Evolutionary conservation across 495 filamentous ascomycete genomes (phyloP), one percentile per base, ranked within the genome.

Genomic region (Hypomontagnella submonticulosa): DNA sequence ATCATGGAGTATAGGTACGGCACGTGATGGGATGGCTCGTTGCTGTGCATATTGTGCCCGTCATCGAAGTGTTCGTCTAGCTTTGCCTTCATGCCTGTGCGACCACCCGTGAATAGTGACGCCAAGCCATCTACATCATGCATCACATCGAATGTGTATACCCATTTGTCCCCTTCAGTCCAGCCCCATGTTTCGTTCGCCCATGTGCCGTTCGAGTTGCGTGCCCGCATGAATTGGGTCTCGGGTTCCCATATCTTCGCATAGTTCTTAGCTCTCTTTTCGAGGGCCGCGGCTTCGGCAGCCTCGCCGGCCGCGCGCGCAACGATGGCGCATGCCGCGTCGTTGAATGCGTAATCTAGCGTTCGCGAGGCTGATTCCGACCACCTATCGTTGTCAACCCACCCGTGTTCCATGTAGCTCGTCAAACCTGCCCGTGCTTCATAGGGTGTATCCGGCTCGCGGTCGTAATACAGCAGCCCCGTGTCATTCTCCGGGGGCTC

Each of bases 1-100:
- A 74, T 66, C 18, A 67, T 18, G 2, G 73, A 71, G 61, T 73
- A 74, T 46, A 76, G 53, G 43, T 76, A 76, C 3, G 71, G 67
- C 13, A 74, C 67, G 33, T 76, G 73, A 36, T 74, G 67, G 1
- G 71, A 72, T 1, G 72, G 72, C 57, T 74, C 70, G 48, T 74
- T 76, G 41, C 67, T 71, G n/a, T 76, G 73, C 71, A 74, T 65
- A 52, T 76, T 74, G 27, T 76, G 73, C 1, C 72, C 67, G 15
- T 62, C 63, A 11, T 70, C 66, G 37, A 76, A 76, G 27, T 71
- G 61, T n/a, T 66, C 67, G 48, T 76, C 73, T 10, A 76, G 52
- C 37, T 71, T 71, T n/a, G 59, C 37, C 16, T 68, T 71, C 68
- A 71, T 68, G 19, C 67, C 72, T 1, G 37, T 20, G 4, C 70